Base-by-base conservation (phyloP, 768 basidiomycete species). In the Lactarius trivialis region DNA sequence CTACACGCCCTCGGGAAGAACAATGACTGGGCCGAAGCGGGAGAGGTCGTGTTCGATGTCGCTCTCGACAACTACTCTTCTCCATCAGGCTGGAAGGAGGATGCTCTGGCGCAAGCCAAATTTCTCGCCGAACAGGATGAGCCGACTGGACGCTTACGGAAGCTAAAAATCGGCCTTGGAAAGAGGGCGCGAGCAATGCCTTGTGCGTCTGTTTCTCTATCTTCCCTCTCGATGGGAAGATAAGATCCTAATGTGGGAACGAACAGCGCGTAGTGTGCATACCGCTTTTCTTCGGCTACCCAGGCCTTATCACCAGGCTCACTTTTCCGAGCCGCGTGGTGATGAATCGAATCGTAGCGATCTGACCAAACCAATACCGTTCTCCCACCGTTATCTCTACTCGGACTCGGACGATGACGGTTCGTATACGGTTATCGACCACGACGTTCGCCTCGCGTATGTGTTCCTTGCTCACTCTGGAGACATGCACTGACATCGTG, bases 101-200 rank as follows among this genome's bases (percentile, higher is more conserved):
- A 73, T 43, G 82, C 82, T 3, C 69, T 71, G 36, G 71, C 72
- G 3, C 95, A 97, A 71, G 73, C 79, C 14, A 74, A 78, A 14
- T 97, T 91, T 69, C 71, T 97, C 28, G 74, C 76, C 17, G 77
- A 77, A 55, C 90, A 97, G 71, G 95, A 97, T 71, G 70, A 69
- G 28, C 70, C 78, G 26, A 93, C 92, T 2, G 80, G 80, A 28
- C 80, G 94, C 66, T 83, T 82, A 14, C 74, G 76, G 63, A 75
- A 73, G 61, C 73, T 93, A 64, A 81, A 88, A 30, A 68, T 71
- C 60, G 61, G 53, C 21, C 61, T 51, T 26, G 56, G 54, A 49
- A 58, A 30, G n/a, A 51, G 56, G 7, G 43, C 37, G 30, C 57
- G 19, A 34, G 54, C 48, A 45, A 2, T 54, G 1, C 57, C 56